Conservation (phyloP, 2,329 filamentous ascomycete species). For the Botrytis deweyae region DNA sequence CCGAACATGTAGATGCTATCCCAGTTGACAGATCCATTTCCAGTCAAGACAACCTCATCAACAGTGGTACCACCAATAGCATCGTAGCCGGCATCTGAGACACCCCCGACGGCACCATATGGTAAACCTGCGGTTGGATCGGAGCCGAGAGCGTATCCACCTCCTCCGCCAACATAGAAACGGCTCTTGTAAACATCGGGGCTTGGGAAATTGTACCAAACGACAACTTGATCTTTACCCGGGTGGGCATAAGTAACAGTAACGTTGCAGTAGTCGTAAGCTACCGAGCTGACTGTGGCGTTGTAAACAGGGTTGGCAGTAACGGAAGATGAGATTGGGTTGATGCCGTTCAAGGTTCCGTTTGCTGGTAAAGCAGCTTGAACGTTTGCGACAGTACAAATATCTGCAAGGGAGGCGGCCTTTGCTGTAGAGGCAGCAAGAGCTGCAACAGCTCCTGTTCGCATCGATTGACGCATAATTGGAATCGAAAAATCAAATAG, state of each 20-base stretch:
- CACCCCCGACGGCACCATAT: conserved; percentile 49
- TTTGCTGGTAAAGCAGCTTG: conserved; percentile 13
- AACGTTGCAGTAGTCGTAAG: conserved; percentile 47
- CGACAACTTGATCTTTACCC: conserved; percentile 42
- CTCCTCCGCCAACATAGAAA: conserved; percentile 48
- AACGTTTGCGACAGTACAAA: background rate
- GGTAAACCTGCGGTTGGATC: conserved; percentile 44
- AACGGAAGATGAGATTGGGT: conserved; percentile 40
- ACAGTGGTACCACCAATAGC: conserved; percentile 43
- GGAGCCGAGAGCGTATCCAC: conserved; percentile 44
- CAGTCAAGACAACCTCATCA: conserved; percentile 41
- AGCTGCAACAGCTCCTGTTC: conserved; percentile 25
- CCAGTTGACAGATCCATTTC: conserved; percentile 37
- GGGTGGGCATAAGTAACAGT: conserved; percentile 48
- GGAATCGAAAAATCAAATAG: background rate
- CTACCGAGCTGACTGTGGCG: conserved; percentile 35
- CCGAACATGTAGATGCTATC: conserved; percentile 42
- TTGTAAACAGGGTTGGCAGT: conserved; percentile 42
- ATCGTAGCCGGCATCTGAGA: conserved; percentile 52
- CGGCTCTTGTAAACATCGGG: conserved; percentile 47
- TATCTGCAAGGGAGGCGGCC: background rate
- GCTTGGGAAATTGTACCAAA: conserved; percentile 46
- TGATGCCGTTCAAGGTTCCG: conserved; percentile 22
- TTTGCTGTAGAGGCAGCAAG: conserved; percentile 13
- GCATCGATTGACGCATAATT: conserved; percentile 5